A percentile compares a stretch with the other conserved stretches of the same genome.
Evolutionary conservation across 495 filamentous ascomycete genomes (phyloP).

Genomic region (Lasiosphaeria miniovina): DNA sequence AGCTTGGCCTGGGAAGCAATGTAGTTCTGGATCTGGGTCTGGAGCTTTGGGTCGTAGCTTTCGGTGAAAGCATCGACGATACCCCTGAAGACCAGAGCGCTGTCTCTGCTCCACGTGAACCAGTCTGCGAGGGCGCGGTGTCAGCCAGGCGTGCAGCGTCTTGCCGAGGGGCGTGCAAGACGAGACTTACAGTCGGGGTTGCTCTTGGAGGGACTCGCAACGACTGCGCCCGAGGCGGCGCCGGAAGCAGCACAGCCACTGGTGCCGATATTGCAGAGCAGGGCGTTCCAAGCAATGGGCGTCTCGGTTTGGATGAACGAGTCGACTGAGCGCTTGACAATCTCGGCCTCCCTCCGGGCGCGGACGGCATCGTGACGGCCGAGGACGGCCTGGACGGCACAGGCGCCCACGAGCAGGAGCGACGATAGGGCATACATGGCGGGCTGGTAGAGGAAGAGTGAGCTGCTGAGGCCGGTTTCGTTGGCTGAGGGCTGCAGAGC

Average conservation of each 20-base stretch:
- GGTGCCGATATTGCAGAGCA: conserved; percentile 61
- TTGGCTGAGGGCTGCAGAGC: conserved; percentile 19
- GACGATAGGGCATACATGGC: conserved; percentile 46
- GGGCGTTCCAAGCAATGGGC: conserved; percentile 47
- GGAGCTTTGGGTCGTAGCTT: conserved; percentile 49
- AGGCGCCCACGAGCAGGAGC: conserved; percentile 44
- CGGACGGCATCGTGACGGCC: conserved; percentile 33
- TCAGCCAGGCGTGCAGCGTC: conserved; percentile 69
- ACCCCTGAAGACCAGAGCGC: conserved; percentile 60
- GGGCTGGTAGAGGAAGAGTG: conserved; percentile 32
- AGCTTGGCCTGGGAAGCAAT: conserved; percentile 57
- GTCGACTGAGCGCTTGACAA: conserved; percentile 47
- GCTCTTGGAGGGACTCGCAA: conserved; percentile 59
- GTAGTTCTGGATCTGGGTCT: conserved; percentile 55
- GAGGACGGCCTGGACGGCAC: conserved; percentile 46
- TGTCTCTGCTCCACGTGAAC: conserved; percentile 73
- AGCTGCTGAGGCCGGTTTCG: conserved; percentile 6
- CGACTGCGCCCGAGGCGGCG: conserved; percentile 52
- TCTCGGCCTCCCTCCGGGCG: conserved; percentile 34
- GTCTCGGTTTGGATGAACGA: conserved; percentile 56
- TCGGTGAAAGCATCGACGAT: conserved; percentile 58
- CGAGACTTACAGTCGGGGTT: conserved; percentile 57
- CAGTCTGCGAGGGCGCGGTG: conserved; percentile 61
- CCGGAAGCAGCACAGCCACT: conserved; percentile 45
- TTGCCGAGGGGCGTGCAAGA: conserved; percentile 20